Evolutionary conservation across 805 yeast species (phyloP), one percentile per base, ranked within the genome.

Genomic region (Cephaloascus fragrans): DNA sequence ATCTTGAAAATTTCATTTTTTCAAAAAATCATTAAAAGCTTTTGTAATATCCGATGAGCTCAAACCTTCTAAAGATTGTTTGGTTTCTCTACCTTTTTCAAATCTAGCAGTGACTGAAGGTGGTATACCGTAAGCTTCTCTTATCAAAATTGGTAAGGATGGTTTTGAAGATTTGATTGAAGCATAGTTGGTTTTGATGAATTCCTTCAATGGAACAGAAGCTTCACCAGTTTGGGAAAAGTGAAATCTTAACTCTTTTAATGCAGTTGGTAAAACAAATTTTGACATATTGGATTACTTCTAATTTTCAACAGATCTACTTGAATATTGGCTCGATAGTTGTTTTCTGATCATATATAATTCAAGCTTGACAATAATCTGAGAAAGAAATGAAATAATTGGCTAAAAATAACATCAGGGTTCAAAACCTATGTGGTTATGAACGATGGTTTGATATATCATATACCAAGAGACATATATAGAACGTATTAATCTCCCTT

Each of bases 221-320:
- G 85, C 75, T 45, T 76, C 75, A n/a, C 83, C 83, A n/a, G 80
- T 71, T 59, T 83, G 93, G 26, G 87, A 80, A 46, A 85, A 68
- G 53, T 85, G 87, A 62, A 84, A 82, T 59, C 95, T 75, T 53
- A 86, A 69, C 67, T 86, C 95, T 56, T 71, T 83, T 47, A 85
- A 71, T 9, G 83, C 73, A 26, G 62, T 56, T n/a, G 80, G 75
- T 41, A 67, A 52, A 26, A 62, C 59, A 44, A 57, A 66, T 45
- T 64, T 67, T 34, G 71, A 61, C 71, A 65, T 65, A 41, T 15
- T 47, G 43, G 23, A 23, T 31, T 26, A n/a, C n/a, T n/a, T n/a
- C n/a, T n/a, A n/a, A n/a, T n/a, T n/a, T n/a, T n/a, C n/a, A n/a
- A n/a, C n/a, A n/a, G n/a, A n/a, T n/a, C n/a, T n/a, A n/a, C n/a